These are phyloP conservation scores for Trichophaea hybrida DNA, from an alignment of 2,329 filamentous ascomycete species.

Conservation along the genomic window DNA sequence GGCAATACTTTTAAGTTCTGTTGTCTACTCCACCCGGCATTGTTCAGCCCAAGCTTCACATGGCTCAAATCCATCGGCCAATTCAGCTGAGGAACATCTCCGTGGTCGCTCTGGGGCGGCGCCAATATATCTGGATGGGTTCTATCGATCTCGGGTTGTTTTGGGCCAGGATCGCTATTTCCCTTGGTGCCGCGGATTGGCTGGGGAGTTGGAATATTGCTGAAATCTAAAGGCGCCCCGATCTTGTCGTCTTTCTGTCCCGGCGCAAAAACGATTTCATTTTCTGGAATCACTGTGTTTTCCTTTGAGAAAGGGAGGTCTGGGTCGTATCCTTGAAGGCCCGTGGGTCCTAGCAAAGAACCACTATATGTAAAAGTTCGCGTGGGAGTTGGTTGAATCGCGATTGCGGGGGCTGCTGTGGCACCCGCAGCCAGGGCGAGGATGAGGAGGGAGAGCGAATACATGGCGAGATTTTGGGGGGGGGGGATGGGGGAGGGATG, in stretches of 20 bases:
- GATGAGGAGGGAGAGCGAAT: neutral
- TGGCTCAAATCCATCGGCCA: slow-evolving; percentile 42
- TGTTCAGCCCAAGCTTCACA: slow-evolving; percentile 14
- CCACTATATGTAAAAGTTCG: slow-evolving; percentile 18
- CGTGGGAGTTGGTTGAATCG: slow-evolving; percentile 8
- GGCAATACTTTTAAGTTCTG: slow-evolving; percentile 42
- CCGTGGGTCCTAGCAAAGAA: slow-evolving; percentile 17
- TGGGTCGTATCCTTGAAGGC: slow-evolving; percentile 33
- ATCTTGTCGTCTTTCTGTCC: slow-evolving; percentile 40
- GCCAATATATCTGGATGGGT: slow-evolving; percentile 42
- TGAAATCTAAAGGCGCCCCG: slow-evolving; percentile 42
- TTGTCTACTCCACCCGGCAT: slow-evolving; percentile 41
- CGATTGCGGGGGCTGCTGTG: slow-evolving; percentile 1
- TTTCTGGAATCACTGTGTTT: slow-evolving; percentile 28
- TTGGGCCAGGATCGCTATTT: slow-evolving; percentile 29
- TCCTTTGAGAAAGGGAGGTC: slow-evolving; percentile 30
- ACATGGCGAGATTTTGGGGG: no score
- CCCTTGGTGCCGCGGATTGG: slow-evolving; percentile 41
- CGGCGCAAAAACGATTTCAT: slow-evolving; percentile 33
- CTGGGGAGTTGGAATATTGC: slow-evolving; percentile 39
- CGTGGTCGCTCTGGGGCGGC: slow-evolving; percentile 39
- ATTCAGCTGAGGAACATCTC: slow-evolving; percentile 34
- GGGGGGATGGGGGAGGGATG: no score
- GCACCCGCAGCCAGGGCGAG: neutral
- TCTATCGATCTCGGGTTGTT: slow-evolving; percentile 40